Evolutionary conservation across 495 filamentous ascomycete genomes (phyloP).

Genomic region (Lepidopterella palustris): DNA sequence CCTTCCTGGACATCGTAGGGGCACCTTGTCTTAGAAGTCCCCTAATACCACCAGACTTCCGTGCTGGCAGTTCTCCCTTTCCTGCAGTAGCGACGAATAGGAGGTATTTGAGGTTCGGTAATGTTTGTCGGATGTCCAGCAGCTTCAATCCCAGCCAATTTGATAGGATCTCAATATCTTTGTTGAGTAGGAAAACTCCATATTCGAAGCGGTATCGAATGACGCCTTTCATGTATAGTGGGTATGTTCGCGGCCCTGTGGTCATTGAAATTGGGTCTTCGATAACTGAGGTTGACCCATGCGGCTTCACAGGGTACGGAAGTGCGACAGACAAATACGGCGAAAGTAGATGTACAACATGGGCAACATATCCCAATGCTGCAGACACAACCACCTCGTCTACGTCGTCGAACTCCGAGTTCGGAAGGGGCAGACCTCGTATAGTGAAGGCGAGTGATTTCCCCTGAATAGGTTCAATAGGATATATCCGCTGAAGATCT

Average conservation of each 20-base stretch:
- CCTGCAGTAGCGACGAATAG: slow-evolving; percentile 77
- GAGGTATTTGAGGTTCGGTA: slow-evolving; percentile 91
- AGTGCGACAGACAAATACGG: slow-evolving; percentile 74
- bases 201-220: slow-evolving; percentile 89
- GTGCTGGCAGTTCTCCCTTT: slow-evolving; percentile 64
- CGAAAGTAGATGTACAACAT: slow-evolving; percentile 66
- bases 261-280: slow-evolving; percentile 67
- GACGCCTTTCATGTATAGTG: slow-evolving; percentile 68
- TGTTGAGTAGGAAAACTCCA: slow-evolving; percentile 88
- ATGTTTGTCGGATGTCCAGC: slow-evolving; percentile 81
- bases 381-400: slow-evolving; percentile 68
- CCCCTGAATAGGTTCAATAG: slow-evolving; percentile 60
- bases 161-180: slow-evolving; percentile 83
- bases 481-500: slow-evolving; percentile 70
- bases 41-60: slow-evolving; percentile 70
- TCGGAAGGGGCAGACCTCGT: slow-evolving; percentile 66
- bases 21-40: slow-evolving; percentile 47
- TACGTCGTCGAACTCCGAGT: slow-evolving; percentile 60
- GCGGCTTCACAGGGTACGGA: slow-evolving; percentile 70
- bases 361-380: slow-evolving; percentile 75
- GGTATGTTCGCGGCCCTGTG: slow-evolving; percentile 38
- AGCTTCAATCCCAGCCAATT: slow-evolving; percentile 64
- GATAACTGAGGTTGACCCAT: slow-evolving; percentile 68
- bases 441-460: slow-evolving; percentile 71
- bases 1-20: slow-evolving; percentile 12